Percentiles rank a stretch among this genome's conserved stretches.
These are phyloP conservation scores for Fusarium albosuccineum DNA, from an alignment of 2,329 filamentous ascomycete genomes.

Conservation along the genomic window DNA sequence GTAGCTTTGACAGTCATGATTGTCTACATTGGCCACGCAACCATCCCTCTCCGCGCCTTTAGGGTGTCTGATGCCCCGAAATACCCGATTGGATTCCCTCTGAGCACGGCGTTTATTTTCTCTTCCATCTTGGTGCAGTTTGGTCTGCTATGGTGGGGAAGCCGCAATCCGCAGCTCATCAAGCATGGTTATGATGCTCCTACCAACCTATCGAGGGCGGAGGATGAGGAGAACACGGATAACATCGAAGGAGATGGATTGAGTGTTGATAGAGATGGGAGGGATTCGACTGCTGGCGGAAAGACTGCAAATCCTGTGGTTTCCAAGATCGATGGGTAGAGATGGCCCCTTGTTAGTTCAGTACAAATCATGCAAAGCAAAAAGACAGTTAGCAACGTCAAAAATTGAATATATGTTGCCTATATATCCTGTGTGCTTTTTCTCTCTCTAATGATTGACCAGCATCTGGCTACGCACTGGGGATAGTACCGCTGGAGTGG, in stretches of 20 bases:
- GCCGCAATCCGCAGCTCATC: slow-evolving; percentile 32
- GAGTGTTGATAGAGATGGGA: slow-evolving; percentile 14
- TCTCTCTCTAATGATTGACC: too few relatives aligned
- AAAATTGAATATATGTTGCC: too few relatives aligned
- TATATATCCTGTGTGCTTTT: too few relatives aligned
- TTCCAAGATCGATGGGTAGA: slow-evolving; percentile 15
- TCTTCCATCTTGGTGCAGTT: slow-evolving; percentile 50
- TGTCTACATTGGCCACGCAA: slow-evolving; percentile 55
- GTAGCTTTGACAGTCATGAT: slow-evolving; percentile 55
- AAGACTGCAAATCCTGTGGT: slow-evolving; percentile 16
- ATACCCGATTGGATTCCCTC: slow-evolving; percentile 55
- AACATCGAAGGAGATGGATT: slow-evolving; percentile 6
- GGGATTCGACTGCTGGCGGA: background rate
- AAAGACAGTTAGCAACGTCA: background rate
- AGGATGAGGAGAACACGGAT: slow-evolving; percentile 36
- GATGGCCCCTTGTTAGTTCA: background rate
- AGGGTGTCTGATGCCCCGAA: slow-evolving; percentile 51
- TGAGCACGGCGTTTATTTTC: slow-evolving; percentile 50
- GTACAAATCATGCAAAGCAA: background rate
- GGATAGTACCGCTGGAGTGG: too few relatives aligned
- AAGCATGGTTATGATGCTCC: slow-evolving; percentile 40
- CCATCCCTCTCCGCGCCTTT: slow-evolving; percentile 54
- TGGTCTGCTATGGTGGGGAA: slow-evolving; percentile 48
- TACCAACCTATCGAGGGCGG: slow-evolving; percentile 20
- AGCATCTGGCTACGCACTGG: too few relatives aligned